Base-by-base conservation (phyloP, 192 early-diverging fungal species). In the Entomortierella beljakovae region DNA sequence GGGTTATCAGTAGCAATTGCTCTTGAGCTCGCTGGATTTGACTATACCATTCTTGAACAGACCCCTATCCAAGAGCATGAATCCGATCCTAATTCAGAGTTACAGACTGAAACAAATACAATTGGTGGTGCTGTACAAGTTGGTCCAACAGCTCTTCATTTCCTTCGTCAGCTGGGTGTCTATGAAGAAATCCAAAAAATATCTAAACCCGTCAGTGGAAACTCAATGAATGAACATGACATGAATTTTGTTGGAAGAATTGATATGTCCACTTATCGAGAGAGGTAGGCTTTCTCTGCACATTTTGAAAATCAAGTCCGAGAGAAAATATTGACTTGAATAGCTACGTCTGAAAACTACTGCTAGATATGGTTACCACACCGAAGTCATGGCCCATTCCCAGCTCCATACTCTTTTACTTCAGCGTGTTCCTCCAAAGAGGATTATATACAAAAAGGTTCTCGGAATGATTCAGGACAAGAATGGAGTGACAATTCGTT, bases 201-300 rank as follows among this genome's bases (percentile, higher is more conserved):
- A 2, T 79, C 75, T 22, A 79, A 79, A 35, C 75, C 75, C 23
- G 66, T 70, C 23, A 79, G 75, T 38, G 75, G 75, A 11, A 53
- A 60, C 33, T 79, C 75, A 46, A 69, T 79, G 75, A 79, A 79
- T 34, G 75, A 79, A 16, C 75, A 79, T 26, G 68, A 79, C 38
- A 70, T 79, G 75, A 79, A 46, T 29, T 79, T 65, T 37, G 38
- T 79, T 23, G 75, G 75, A 20, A 66, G 75, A 32, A 70, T 79
- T 43, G 75, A 79, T 51, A 20, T 64, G 26, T 53, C 75, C 3
- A 57, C 61, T 16, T 49, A 69, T 40, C 68, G 68, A 28, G 75
- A 79, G 50, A 69, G 75, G 75, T 54, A 51, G 51, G 52, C 9
- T 37, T 33, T 25, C 15, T 33, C 7, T n/a, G 7, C 25, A 23